A percentile compares a stretch with the other conserved stretches of the same genome.
phyloP scores from a whole-genome alignment of 495 filamentous ascomycete genomes.

The Tuber umbilicatum region DNA sequence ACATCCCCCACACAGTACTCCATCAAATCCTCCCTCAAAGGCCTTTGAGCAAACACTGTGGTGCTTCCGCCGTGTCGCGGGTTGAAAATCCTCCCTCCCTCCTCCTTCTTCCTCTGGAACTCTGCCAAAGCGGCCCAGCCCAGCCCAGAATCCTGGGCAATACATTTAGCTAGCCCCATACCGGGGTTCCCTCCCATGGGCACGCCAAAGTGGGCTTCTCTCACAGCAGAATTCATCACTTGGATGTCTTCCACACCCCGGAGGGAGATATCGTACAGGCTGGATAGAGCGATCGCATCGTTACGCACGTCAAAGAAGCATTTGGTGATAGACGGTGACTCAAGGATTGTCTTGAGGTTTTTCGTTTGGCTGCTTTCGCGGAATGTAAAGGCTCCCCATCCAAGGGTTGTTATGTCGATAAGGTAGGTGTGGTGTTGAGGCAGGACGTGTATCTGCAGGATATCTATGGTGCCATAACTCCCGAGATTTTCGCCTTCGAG shows the following conservation, averaged over 20 bases:
- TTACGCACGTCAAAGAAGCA: conserved; percentile 55
- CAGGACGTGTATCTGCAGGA: conserved; percentile 46
- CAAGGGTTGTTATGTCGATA: conserved; percentile 50
- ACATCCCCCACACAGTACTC: conserved; percentile 51
- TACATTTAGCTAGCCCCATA: conserved; percentile 46
- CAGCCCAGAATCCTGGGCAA: conserved; percentile 43
- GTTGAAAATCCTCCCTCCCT: conserved; percentile 43
- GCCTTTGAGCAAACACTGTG: conserved; percentile 50
- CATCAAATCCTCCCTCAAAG: conserved; percentile 45
- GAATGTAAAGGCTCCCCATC: conserved; percentile 47
- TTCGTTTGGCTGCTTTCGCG: conserved; percentile 18
- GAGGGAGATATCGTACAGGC: conserved; percentile 45
- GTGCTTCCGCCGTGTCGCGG: conserved; percentile 47
- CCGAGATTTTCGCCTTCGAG: conserved; percentile 51
- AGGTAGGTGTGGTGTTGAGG: conserved; percentile 45
- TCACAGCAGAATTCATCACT: conserved; percentile 51
- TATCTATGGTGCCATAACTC: conserved; percentile 49
- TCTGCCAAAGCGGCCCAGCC: conserved; percentile 11
- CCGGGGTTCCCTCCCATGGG: conserved; percentile 37
- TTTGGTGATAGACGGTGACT: conserved; percentile 47
- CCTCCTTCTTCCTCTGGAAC: conserved; percentile 48
- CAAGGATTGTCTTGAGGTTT: conserved; percentile 51
- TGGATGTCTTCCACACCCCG: conserved; percentile 51
- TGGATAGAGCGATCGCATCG: conserved; percentile 53
- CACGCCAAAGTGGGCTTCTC: conserved; percentile 18